A percentile compares a stretch with the other conserved stretches of the same genome.
Conservation (phyloP, 2,329 filamentous ascomycete genomes). For the Fusarium subglutinans region DNA sequence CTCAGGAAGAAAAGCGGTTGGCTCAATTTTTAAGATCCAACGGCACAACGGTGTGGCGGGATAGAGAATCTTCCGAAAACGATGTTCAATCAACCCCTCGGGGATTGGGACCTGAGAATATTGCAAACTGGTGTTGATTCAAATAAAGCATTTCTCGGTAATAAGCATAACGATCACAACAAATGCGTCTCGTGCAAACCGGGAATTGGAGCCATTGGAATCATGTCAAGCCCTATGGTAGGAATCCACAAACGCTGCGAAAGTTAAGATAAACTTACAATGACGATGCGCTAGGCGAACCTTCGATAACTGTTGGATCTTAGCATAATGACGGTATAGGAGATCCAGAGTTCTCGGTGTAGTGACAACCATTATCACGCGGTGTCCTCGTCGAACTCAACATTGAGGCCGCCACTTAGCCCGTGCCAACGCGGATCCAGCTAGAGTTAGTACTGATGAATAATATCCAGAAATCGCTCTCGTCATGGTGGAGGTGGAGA, state of each 20-base stretch:
- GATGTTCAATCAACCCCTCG: conserved; percentile 1
- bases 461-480: conserved; percentile 27
- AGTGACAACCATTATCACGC: conserved; percentile 30
- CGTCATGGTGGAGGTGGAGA: conserved; percentile 37
- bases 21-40: conserved; percentile 33
- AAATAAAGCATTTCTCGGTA: neutral
- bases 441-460: conserved; percentile 29
- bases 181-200: neutral
- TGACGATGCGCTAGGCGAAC: neutral
- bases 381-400: conserved; percentile 36
- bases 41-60: conserved; percentile 32
- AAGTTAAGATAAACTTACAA: neutral
- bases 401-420: conserved; percentile 41
- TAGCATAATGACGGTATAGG: conserved; percentile 35
- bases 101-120: neutral
- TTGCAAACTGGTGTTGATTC: neutral
- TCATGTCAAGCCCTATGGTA: neutral
- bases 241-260: neutral
- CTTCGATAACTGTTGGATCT: neutral
- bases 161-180: neutral
- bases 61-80: conserved; percentile 38
- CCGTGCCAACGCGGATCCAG: conserved; percentile 36
- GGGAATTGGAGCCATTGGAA: neutral
- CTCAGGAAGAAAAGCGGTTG: conserved; percentile 32
- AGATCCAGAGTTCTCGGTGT: neutral